Evolutionary conservation across 306 rosid species (phyloP).

Genomic region (Pachyrhizus erosus): DNA sequence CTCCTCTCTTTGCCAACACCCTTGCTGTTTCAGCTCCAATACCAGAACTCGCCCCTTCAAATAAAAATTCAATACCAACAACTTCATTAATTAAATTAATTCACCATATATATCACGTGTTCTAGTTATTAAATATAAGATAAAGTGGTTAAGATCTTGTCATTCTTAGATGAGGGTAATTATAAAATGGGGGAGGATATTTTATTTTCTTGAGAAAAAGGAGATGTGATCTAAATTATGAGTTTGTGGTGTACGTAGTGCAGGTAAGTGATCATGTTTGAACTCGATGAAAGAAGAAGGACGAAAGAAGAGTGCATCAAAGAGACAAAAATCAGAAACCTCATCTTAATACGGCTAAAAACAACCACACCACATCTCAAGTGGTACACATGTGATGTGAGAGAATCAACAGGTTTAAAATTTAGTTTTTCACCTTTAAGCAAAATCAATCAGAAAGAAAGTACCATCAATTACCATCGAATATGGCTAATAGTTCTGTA

Average conservation of each 20-base stretch:
- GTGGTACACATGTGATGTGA: constrained; percentile 31
- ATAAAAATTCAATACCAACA: background rate
- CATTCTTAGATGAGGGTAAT: background rate
- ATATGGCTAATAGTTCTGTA: constrained; percentile 5
- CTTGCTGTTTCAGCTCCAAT: constrained; percentile 96
- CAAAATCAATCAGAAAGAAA: background rate
- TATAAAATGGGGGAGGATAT: background rate
- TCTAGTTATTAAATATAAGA: constrained; percentile 7
- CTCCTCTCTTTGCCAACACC: constrained; percentile 92
- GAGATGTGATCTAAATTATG: background rate
- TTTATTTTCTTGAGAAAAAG: constrained; percentile 1
- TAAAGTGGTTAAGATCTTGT: background rate
- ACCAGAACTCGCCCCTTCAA: constrained; percentile 86
- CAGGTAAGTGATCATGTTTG: constrained; percentile 32
- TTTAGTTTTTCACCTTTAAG: background rate
- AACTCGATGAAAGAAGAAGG: constrained; percentile 44
- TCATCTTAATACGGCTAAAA: constrained; percentile 55
- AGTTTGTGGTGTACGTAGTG: constrained; percentile 14
- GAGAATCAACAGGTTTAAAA: background rate
- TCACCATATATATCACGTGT: constrained; percentile 16
- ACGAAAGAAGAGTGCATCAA: constrained; percentile 30
- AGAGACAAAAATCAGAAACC: constrained; percentile 50
- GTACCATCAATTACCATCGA: background rate
- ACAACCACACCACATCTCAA: constrained; percentile 34
- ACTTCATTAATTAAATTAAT: constrained; percentile 18